Evolutionary conservation across 2,329 filamentous ascomycete genomes (phyloP).

Genomic region (Ophiostoma sp.): DNA sequence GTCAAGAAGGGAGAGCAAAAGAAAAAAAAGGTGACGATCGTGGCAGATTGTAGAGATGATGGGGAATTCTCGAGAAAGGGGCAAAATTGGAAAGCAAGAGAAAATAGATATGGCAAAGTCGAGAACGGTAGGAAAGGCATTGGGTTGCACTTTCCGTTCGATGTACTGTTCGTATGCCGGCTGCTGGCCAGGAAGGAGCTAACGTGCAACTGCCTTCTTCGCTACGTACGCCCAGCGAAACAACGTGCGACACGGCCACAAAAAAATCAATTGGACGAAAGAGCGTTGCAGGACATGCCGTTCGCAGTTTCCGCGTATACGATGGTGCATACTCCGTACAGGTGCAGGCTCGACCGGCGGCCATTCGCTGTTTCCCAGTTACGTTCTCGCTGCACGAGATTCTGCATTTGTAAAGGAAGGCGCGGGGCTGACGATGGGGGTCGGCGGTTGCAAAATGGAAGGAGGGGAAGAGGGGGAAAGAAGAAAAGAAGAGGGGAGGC

Average conservation of each 20-base stretch:
- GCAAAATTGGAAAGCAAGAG: neutral
- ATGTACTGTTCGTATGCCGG: neutral
- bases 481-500: too few species aligned
- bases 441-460: neutral
- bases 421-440: neutral
- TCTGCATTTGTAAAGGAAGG: neutral
- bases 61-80: neutral
- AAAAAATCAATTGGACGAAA: neutral
- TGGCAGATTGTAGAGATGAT: neutral
- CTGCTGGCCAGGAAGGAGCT: slow-evolving; percentile 1
- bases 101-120: neutral
- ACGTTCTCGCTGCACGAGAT: neutral
- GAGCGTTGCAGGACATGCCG: neutral
- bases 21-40: neutral
- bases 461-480: neutral
- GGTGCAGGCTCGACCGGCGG: neutral
- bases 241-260: neutral
- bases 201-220: neutral
- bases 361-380: slow-evolving; percentile 6
- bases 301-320: neutral
- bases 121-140: neutral
- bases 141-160: neutral
- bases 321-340: neutral
- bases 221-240: neutral
- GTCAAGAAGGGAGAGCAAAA: neutral